A percentile compares a stretch with the other conserved stretches of the same genome.
Conservation (phyloP, 768 basidiomycete genomes). For the Austroboletus festivus region DNA sequence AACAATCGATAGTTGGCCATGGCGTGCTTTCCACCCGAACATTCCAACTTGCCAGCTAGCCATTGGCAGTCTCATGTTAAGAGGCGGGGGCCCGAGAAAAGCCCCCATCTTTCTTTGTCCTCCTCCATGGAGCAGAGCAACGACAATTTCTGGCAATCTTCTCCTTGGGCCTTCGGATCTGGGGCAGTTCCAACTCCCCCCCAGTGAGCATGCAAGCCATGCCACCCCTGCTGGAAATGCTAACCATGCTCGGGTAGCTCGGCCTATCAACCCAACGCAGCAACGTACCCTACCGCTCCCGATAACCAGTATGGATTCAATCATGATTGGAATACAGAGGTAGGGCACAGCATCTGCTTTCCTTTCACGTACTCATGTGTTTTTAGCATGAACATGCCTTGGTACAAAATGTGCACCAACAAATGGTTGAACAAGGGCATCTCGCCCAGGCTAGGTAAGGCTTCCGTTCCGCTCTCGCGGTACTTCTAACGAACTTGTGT, state of each 20-base stretch:
- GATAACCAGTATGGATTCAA: background rate
- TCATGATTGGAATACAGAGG: slow-evolving; percentile 1
- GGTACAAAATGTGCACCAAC: background rate
- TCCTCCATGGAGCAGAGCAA: background rate
- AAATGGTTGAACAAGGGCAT: background rate
- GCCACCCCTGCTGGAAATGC: background rate
- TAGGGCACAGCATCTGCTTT: background rate
- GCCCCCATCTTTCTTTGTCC: background rate
- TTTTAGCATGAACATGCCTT: slow-evolving; percentile 5
- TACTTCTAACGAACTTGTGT: background rate
- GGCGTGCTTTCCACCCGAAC: background rate
- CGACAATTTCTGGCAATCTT: background rate
- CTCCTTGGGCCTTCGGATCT: background rate
- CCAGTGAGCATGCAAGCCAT: background rate
- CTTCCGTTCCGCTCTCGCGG: background rate
- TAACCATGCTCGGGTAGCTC: background rate
- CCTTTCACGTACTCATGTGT: background rate
- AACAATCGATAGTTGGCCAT: background rate
- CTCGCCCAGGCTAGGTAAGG: background rate
- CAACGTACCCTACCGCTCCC: background rate
- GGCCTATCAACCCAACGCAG: background rate
- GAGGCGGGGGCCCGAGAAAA: background rate
- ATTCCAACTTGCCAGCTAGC: background rate
- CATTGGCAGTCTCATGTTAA: background rate
- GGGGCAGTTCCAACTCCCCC: fast-evolving